Conservation (phyloP, 108 stramenopile genomes). For the Skeletonema potamos region DNA sequence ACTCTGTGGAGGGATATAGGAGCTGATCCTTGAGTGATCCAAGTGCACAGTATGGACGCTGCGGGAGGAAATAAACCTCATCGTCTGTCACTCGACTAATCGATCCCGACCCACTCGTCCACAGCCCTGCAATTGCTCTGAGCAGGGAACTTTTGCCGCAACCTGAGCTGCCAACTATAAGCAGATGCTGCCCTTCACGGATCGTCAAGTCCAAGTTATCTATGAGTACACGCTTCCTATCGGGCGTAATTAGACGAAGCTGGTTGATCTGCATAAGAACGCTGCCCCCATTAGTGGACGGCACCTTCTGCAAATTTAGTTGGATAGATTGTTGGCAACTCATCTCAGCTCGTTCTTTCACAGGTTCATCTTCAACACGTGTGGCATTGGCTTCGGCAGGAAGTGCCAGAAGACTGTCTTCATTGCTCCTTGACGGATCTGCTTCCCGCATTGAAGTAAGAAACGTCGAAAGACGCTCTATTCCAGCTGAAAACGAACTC, state of each 20-base stretch:
- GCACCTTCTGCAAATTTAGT: constrained; percentile 31
- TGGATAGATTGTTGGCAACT: constrained; percentile 15
- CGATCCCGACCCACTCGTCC: constrained; percentile 81
- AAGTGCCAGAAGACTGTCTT: constrained; percentile 38
- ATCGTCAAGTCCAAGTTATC: constrained; percentile 58
- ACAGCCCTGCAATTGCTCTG: constrained; percentile 92
- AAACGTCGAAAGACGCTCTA: constrained; percentile 86
- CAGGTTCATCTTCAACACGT: background rate
- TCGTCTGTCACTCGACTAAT: constrained; percentile 73
- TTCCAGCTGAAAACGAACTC: constrained; percentile 85
- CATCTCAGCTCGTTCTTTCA: background rate
- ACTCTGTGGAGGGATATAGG: constrained; percentile 71
- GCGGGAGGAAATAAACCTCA: constrained; percentile 91
- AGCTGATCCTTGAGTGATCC: constrained; percentile 90
- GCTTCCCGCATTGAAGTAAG: constrained; percentile 71
- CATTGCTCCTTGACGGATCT: constrained; percentile 47
- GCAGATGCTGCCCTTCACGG: constrained; percentile 68
- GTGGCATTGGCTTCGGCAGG: constrained; percentile 20
- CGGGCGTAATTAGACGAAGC: constrained; percentile 78
- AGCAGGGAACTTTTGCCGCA: constrained; percentile 86
- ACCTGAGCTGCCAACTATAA: constrained; percentile 92
- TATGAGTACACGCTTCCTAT: constrained; percentile 70
- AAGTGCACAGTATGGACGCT: constrained; percentile 92
- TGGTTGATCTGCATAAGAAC: constrained; percentile 50
- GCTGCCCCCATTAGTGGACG: constrained; percentile 13